phyloP scores from a whole-genome alignment of 2,329 filamentous ascomycete genomes.

The Trichoderma sp. region DNA sequence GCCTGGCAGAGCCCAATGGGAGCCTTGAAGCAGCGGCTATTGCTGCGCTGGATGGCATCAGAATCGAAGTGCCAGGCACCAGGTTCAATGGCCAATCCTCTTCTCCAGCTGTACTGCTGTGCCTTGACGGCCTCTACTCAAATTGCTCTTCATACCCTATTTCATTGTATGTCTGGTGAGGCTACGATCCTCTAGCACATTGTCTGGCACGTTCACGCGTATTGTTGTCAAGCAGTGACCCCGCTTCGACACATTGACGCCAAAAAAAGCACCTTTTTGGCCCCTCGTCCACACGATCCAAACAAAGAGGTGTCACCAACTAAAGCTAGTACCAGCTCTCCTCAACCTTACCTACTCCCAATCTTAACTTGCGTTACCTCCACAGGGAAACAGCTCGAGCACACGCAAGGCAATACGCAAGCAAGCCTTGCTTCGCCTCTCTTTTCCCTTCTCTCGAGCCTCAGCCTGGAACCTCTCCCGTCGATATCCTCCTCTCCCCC shows the following conservation, averaged over 20 bases:
- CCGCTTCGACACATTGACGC: background rate
- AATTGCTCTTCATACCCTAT: too few relatives aligned
- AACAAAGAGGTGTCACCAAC: constrained; percentile 17
- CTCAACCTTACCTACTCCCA: too few relatives aligned
- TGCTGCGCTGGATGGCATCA: constrained; percentile 17
- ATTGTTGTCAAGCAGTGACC: background rate
- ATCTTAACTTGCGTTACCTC: constrained; percentile 6
- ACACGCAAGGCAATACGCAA: constrained; percentile 22
- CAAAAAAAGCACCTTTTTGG: too few relatives aligned
- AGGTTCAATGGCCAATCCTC: too few relatives aligned
- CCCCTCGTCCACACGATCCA: constrained; percentile 1
- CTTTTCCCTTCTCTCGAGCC: background rate
- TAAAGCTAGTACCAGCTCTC: background rate
- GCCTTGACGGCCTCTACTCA: too few relatives aligned
- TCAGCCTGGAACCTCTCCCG: background rate
- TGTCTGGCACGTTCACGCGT: too few relatives aligned
- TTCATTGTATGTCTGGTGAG: too few relatives aligned
- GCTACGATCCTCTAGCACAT: too few relatives aligned
- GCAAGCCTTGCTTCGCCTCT: background rate
- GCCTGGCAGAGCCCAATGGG: constrained; percentile 6
- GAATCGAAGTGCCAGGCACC: too few relatives aligned
- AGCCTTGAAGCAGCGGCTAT: constrained; percentile 21
- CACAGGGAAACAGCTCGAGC: constrained; percentile 18
- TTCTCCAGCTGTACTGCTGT: too few relatives aligned
- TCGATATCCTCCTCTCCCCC: background rate